Percentiles rank a stretch among this genome's conserved stretches.
phyloP scores from a whole-genome alignment of 192 early-diverging fungal genomes.

The Entomortierella parvispora region DNA sequence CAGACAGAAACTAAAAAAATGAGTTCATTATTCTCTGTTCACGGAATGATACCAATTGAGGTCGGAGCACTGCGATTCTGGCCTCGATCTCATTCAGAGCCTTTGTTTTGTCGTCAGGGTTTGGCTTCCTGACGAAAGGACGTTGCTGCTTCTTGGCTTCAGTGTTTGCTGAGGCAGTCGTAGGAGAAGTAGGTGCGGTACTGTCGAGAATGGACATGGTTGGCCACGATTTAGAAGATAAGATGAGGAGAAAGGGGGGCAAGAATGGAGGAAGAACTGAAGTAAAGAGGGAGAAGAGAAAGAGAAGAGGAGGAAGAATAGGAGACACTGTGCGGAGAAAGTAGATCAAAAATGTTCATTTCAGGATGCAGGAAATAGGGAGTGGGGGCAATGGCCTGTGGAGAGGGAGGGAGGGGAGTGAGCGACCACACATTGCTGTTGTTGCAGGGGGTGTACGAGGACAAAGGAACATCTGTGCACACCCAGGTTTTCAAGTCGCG shows the following conservation, averaged over 20 bases:
- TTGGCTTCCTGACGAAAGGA: slow-evolving; percentile 4
- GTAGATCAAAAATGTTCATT: background rate
- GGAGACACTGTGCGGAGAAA: background rate
- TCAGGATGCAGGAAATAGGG: background rate
- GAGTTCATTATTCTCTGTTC: background rate
- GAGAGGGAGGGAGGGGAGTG: no score
- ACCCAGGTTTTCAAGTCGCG: no score
- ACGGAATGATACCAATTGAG: slow-evolving; percentile 21
- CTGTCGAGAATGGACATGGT: background rate
- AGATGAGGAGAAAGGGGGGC: no score
- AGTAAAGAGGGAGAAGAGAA: background rate
- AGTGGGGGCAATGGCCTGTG: no score
- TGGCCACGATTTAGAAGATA: background rate
- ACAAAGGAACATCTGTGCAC: no score
- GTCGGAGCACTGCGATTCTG: background rate
- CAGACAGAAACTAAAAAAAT: no score
- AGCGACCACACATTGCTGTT: no score
- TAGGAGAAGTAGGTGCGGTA: background rate
- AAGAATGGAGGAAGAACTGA: background rate
- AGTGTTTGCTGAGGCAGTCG: background rate
- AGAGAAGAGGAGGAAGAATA: background rate
- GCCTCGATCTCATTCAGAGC: slow-evolving; percentile 11
- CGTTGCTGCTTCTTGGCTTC: background rate
- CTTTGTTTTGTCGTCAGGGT: slow-evolving; percentile 1
- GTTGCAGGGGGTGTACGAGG: no score